phyloP scores from a whole-genome alignment of 768 basidiomycete genomes.

The Naganishia kalamii region DNA sequence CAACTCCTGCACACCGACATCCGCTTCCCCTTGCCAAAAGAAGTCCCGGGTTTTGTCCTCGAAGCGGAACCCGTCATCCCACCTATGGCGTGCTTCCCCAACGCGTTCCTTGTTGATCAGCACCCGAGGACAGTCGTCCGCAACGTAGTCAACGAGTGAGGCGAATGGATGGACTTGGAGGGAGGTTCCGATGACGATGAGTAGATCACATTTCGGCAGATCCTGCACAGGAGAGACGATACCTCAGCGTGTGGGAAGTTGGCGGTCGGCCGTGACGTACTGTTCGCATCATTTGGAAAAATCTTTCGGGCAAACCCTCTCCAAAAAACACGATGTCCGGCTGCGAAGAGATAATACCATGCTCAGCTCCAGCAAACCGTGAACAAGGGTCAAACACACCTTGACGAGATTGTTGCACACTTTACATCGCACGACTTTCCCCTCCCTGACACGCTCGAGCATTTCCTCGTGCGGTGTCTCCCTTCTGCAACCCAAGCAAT shows the following conservation, averaged over 20 bases:
- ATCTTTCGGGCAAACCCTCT: slow-evolving; percentile 59
- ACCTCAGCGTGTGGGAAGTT: not conserved
- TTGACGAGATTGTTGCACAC: slow-evolving; percentile 29
- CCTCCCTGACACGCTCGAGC: slow-evolving; percentile 57
- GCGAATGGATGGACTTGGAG: slow-evolving; percentile 72
- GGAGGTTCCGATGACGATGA: slow-evolving; percentile 87
- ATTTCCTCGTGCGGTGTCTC: slow-evolving; percentile 64
- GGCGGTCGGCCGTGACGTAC: not conserved
- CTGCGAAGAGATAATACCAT: slow-evolving; percentile 54
- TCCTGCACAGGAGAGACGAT: slow-evolving; percentile 29
- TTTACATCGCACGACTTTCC: slow-evolving; percentile 63
- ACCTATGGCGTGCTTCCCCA: slow-evolving; percentile 54
- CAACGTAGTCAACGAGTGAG: slow-evolving; percentile 59
- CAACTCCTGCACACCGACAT: slow-evolving; percentile 59
- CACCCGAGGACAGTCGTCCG: slow-evolving; percentile 63
- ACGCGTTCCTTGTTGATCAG: slow-evolving; percentile 81
- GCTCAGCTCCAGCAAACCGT: not conserved
- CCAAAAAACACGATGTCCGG: slow-evolving; percentile 97
- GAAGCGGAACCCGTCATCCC: slow-evolving; percentile 60
- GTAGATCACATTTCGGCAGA: slow-evolving; percentile 66
- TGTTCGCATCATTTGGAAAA: slow-evolving; percentile 55
- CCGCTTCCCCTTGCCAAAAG: slow-evolving; percentile 44
- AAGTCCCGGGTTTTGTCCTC: slow-evolving; percentile 49
- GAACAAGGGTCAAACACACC: not conserved
- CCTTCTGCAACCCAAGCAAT: slow-evolving; percentile 67